These are phyloP conservation scores for Claviceps spartinae DNA, from an alignment of 2,329 filamentous ascomycete species.

Conservation along the genomic window DNA sequence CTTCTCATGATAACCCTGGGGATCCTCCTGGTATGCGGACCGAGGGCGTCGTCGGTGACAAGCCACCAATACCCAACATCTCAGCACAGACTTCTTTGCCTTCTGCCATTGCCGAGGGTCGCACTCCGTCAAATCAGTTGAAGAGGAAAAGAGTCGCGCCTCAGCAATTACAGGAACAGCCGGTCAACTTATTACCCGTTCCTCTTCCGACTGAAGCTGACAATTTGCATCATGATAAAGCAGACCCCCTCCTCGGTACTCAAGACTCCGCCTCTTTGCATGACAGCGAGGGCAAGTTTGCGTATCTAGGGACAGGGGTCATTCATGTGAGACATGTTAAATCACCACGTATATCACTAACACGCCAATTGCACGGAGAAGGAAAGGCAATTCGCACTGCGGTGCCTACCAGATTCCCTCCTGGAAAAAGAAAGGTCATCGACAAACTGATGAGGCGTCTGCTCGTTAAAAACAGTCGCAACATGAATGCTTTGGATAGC, in stretches of 20 bases:
- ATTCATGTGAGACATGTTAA: constrained; percentile 14
- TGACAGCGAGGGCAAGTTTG: constrained; percentile 7
- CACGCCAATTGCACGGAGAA: constrained; percentile 11
- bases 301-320: constrained; percentile 24
- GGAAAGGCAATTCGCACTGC: constrained; percentile 15
- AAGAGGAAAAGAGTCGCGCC: constrained; percentile 18
- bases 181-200: background rate
- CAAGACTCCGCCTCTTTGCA: constrained; percentile 10
- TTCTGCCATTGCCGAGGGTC: background rate
- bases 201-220: constrained; percentile 7
- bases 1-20: background rate
- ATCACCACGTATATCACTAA: constrained; percentile 11
- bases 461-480: constrained; percentile 18
- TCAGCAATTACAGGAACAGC: constrained; percentile 9
- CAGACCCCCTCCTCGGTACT: no score
- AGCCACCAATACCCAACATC: background rate
- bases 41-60: background rate
- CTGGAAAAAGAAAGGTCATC: constrained; percentile 31
- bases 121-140: constrained; percentile 10
- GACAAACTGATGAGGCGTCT: constrained; percentile 26
- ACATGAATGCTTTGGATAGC: background rate
- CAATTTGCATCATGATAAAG: background rate
- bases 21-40: background rate
- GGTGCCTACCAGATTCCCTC: constrained; percentile 18
- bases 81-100: background rate